phyloP scores from a whole-genome alignment of 768 basidiomycete genomes.

The Cystofilobasidium capitatum region DNA sequence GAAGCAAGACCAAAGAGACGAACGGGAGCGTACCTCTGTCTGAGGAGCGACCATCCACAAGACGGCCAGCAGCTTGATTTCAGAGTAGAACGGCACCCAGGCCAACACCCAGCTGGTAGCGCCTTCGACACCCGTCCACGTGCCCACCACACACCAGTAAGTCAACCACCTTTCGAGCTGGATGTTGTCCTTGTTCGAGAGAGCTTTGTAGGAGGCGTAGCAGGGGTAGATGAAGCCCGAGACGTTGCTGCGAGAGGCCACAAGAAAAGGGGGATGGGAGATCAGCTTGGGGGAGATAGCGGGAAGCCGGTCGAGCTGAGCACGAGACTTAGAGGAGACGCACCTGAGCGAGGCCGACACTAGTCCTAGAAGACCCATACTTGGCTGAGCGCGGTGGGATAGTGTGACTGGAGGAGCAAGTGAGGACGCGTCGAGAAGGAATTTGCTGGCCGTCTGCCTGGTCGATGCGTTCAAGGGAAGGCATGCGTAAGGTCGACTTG shows the following conservation, averaged over 20 bases:
- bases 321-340: not conserved
- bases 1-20: not conserved
- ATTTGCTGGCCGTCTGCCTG: no score
- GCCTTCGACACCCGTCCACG: conserved; percentile 70
- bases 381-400: not conserved
- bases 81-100: conserved; percentile 86
- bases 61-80: conserved; percentile 70
- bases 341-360: conserved; percentile 13
- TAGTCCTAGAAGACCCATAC: conserved; percentile 25
- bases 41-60: conserved; percentile 85
- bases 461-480: no score
- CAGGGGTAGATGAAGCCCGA: conserved; percentile 73
- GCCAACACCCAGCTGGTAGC: conserved; percentile 84
- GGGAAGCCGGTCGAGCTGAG: not conserved
- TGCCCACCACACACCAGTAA: conserved; percentile 63
- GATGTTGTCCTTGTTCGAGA: conserved; percentile 45
- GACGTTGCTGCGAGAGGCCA: conserved; percentile 24
- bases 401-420: no score
- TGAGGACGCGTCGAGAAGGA: no score
- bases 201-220: conserved; percentile 92
- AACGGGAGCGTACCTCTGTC: conserved; percentile 45
- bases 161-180: conserved; percentile 82
- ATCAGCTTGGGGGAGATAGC: not conserved
- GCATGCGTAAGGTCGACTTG: no score
- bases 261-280: not conserved